phyloP scores from a whole-genome alignment of 805 yeast species.

The Sungouiella thailandica region DNA sequence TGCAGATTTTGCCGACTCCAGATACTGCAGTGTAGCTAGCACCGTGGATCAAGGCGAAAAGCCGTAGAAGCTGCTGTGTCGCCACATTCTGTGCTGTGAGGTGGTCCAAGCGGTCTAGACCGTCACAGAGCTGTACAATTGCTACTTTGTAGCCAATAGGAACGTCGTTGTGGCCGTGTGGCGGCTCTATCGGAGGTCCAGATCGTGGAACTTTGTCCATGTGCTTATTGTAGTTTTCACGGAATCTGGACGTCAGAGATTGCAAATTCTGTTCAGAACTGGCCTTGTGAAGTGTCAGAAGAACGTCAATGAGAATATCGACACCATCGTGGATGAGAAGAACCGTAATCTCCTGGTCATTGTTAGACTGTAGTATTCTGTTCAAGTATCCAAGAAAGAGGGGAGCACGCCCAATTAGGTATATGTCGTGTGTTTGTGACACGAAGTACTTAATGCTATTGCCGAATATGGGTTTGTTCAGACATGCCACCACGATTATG shows the following conservation, averaged over 20 bases:
- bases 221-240: background rate
- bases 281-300: conserved; percentile 2
- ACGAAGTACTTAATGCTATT: conserved; percentile 5
- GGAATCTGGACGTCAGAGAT: background rate
- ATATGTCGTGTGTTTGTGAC: conserved; percentile 8
- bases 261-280: background rate
- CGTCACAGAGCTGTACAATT: conserved; percentile 12
- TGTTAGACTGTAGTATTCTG: conserved; percentile 2
- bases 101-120: conserved; percentile 11
- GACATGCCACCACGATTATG: conserved; percentile 8
- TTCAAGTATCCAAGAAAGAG: conserved; percentile 6
- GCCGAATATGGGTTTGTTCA: conserved; percentile 4
- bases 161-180: background rate
- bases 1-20: conserved; percentile 15
- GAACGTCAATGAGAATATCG: conserved; percentile 6
- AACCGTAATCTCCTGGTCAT: conserved; percentile 1
- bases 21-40: conserved; percentile 14
- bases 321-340: conserved; percentile 8
- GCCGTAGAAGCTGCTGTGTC: conserved; percentile 34
- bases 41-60: conserved; percentile 29
- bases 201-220: background rate
- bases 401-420: conserved; percentile 6
- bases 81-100: conserved; percentile 17
- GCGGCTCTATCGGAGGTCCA: background rate
- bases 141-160: conserved; percentile 17